These are phyloP conservation scores for Novymonas esmeraldas DNA, from an alignment of 208 protist species.

Conservation along the genomic window DNA sequence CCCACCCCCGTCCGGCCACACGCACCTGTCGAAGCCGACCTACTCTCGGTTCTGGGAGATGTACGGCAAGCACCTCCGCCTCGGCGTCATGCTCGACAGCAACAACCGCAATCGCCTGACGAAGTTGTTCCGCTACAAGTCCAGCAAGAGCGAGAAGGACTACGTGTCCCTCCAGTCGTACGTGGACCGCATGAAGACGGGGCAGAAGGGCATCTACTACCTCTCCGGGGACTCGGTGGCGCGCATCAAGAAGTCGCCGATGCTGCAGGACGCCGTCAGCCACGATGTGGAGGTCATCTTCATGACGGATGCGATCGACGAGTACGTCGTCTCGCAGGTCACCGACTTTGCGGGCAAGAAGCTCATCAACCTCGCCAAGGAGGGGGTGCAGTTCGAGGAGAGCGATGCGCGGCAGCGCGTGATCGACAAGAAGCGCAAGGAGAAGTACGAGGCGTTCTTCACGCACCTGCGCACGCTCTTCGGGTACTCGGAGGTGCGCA, in stretches of 20 bases:
- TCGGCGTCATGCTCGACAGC: constrained; percentile 98
- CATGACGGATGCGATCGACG: constrained; percentile 98
- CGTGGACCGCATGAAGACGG: constrained; percentile 94
- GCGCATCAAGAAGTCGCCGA: constrained; percentile 81
- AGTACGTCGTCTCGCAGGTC: constrained; percentile 95
- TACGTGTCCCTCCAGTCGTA: constrained; percentile 91
- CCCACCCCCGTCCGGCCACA: constrained; percentile 26
- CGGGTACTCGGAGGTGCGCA: constrained; percentile 71
- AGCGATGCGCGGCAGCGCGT: constrained; percentile 86
- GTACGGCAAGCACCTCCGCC: constrained; percentile 97
- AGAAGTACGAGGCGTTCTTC: constrained; percentile 89
- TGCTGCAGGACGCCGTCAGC: constrained; percentile 81
- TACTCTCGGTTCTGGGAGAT: constrained; percentile 95
- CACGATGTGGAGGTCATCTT: constrained; percentile 93
- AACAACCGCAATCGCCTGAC: constrained; percentile 95
- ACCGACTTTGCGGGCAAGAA: constrained; percentile 96
- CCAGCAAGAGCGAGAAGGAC: constrained; percentile 72
- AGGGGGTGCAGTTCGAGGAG: constrained; percentile 95
- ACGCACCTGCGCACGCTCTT: constrained; percentile 85
- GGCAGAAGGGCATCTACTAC: constrained; percentile 96
- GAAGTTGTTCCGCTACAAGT: constrained; percentile 97
- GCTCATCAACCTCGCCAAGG: constrained; percentile 97
- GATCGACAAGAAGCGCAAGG: constrained; percentile 90
- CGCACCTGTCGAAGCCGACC: constrained; percentile 62
- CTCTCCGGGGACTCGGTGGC: constrained; percentile 82